Conservation (phyloP, 2,329 filamentous ascomycete species). For the Venturia oleaginea region DNA sequence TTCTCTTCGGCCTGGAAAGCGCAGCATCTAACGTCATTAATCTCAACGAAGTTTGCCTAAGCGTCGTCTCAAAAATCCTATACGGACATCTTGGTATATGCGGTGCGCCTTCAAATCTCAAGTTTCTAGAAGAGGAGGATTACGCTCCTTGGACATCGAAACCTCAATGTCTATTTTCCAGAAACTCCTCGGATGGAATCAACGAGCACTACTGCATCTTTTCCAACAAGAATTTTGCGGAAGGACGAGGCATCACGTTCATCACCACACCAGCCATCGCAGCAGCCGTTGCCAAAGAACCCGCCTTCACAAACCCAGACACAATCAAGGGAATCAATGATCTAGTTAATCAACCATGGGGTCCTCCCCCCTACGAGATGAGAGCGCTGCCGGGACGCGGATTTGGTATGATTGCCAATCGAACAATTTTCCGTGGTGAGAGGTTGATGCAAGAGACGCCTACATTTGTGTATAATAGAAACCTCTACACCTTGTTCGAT, state of each 20-base stretch:
- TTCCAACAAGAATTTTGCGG: constrained; percentile 12
- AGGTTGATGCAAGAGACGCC: constrained; percentile 13
- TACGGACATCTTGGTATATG: constrained; percentile 5
- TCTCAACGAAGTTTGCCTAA: constrained; percentile 7
- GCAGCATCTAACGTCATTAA: neutral
- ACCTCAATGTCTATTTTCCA: neutral
- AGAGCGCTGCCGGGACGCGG: constrained; percentile 7
- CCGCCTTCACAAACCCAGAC: constrained; percentile 9
- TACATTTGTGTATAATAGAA: constrained; percentile 1
- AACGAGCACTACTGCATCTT: constrained; percentile 10
- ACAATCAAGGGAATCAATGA: constrained; percentile 11
- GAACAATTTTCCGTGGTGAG: constrained; percentile 12
- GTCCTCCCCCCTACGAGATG: constrained; percentile 10
- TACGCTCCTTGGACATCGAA: constrained; percentile 8
- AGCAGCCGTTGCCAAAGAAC: neutral
- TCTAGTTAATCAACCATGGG: constrained; percentile 2
- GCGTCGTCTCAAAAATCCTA: neutral
- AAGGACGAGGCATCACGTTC: constrained; percentile 12
- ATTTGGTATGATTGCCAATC: constrained; percentile 13
- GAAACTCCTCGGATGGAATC: neutral
- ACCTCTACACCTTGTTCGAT: neutral
- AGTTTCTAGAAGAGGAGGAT: neutral
- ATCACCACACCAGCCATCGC: constrained; percentile 7
- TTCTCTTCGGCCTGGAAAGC: neutral
- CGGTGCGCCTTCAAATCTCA: neutral